Evolutionary conservation across 371 early-diverging fungal genomes (phyloP), one percentile per base, ranked within the genome.

Genomic region (Haplosporangium sp.): DNA sequence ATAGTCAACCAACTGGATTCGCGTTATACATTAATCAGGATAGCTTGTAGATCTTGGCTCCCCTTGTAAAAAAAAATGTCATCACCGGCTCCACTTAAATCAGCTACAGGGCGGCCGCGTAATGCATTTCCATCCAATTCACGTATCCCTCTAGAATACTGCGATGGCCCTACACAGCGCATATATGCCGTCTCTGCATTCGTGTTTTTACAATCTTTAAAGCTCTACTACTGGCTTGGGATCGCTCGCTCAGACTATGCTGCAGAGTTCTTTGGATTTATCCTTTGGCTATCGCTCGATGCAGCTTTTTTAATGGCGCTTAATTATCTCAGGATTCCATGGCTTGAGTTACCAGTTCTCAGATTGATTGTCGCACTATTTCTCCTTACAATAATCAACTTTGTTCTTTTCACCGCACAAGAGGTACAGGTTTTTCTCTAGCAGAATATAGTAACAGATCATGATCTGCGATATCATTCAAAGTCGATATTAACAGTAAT

Each of bases 101-200:
- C 73, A n/a, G 65, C 78, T 34, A 63, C 62, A 37, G 39, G 65
- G 44, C 73, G 78, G 17, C 78, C 78, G 17, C 67, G 56, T 45
- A 71, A 50, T 42, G 72, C 77, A 27, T 68, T 71, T 57, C 67
- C 64, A 4, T 63, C 76, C 20, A 76, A 76, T 55, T 55, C 78
- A 4, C 69, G 78, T 40, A 77, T 77, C 56, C 78, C 78, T 4
- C 70, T 77, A 37, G 78, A 77, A 35, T 72, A 72, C 37, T 77
- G 78, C 35, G 78, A 77, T 69, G 78, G 78, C 27, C 78, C 78
- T 10, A 77, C 78, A 3, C 78, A 77, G 11, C 72, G 78, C 20
- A 47, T 77, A 38, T 77, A 77, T 37, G 78, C 78, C 11, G 70
- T 69, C 20, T 72, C 78, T 15, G 65, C 63, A n/a, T 77, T 77